Conservation (phyloP, 768 basidiomycete genomes). For the Auricularia sp. region DNA sequence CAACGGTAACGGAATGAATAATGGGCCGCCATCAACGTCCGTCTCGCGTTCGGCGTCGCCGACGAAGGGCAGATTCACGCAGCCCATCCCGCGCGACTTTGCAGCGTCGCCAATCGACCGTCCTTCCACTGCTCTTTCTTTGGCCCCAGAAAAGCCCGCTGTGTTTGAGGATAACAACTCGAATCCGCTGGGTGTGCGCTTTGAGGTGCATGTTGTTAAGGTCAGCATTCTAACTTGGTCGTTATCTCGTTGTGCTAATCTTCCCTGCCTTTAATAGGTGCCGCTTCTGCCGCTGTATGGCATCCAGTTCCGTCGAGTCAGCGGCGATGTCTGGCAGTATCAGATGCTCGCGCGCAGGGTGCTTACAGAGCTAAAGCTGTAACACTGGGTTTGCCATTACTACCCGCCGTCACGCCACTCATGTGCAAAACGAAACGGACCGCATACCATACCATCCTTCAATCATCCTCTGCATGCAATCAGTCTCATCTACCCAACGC, state of each 20-base stretch:
- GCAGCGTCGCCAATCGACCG: conserved; percentile 22
- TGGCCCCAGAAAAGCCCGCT: neutral
- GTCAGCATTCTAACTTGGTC: conserved; percentile 32
- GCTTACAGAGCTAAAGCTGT: conserved; percentile 80
- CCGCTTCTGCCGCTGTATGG: conserved; percentile 90
- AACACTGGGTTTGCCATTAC: conserved; percentile 5
- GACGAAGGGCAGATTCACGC: conserved; percentile 55
- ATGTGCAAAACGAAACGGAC: neutral
- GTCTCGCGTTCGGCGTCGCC: conserved; percentile 36
- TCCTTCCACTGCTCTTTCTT: conserved; percentile 1
- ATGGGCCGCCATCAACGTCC: neutral
- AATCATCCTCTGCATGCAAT: neutral
- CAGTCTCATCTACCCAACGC: neutral
- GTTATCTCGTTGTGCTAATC: no score
- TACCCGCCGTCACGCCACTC: neutral
- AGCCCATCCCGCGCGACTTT: conserved; percentile 73
- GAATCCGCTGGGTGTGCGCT: conserved; percentile 79
- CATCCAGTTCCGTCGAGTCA: conserved; percentile 84
- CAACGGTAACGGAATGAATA: neutral
- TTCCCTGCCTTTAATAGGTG: conserved; percentile 40
- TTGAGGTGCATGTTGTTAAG: conserved; percentile 97
- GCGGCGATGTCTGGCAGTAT: conserved; percentile 95
- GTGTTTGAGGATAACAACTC: conserved; percentile 51
- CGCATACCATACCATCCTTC: neutral
- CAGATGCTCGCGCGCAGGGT: conserved; percentile 89